These are phyloP conservation scores for Stagonosporopsis vannaccii DNA, from an alignment of 2,329 filamentous ascomycete species.

Conservation along the genomic window DNA sequence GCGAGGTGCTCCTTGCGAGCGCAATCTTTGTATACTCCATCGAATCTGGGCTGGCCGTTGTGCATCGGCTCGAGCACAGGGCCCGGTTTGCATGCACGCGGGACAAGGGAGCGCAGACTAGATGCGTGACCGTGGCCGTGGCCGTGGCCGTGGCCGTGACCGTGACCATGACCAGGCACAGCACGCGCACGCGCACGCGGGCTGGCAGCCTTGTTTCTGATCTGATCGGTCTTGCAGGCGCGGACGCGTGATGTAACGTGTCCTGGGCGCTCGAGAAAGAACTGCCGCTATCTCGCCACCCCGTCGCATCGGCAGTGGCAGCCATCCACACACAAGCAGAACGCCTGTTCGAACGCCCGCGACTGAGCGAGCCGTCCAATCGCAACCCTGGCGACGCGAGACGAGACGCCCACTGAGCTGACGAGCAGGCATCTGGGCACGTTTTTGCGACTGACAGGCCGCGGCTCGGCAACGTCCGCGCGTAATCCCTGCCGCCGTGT, in stretches of 20 bases:
- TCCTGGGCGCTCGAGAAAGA: too few species aligned
- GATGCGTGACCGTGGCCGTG: not conserved
- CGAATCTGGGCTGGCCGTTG: not conserved
- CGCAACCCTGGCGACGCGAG: not conserved
- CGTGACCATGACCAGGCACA: not conserved
- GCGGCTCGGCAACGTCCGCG: slow-evolving; percentile 15
- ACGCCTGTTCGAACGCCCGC: not conserved
- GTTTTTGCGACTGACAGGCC: slow-evolving; percentile 6
- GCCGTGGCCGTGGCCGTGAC: too few species aligned
- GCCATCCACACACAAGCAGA: not conserved
- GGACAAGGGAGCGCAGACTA: not conserved
- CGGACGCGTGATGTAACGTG: not conserved
- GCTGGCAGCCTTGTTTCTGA: not conserved
- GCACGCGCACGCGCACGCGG: not conserved
- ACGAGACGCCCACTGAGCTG: not conserved
- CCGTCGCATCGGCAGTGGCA: not conserved
- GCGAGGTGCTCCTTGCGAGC: slow-evolving; percentile 4
- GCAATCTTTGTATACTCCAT: not conserved
- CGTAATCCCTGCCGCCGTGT: slow-evolving; percentile 2
- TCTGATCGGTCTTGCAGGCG: not conserved
- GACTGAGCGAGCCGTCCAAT: not conserved
- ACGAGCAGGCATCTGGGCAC: not conserved
- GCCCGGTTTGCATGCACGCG: not conserved
- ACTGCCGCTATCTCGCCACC: too few species aligned
- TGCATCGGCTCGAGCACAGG: not conserved